Evolutionary conservation across 1,139 yeast genomes (phyloP), one percentile per base, ranked within the genome.

Genomic region (Yamadazyma membranifaciens): DNA sequence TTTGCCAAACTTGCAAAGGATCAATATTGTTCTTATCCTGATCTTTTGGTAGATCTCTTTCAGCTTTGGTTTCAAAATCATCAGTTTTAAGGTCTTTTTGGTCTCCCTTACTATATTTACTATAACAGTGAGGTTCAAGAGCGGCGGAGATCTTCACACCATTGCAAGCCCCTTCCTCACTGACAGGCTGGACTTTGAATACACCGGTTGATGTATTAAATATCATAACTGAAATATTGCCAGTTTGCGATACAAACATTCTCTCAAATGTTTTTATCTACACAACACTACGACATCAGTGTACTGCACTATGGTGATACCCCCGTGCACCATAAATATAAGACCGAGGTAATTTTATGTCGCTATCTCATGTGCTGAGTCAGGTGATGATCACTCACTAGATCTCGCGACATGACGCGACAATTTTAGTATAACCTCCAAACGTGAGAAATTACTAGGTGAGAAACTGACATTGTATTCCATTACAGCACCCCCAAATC

Each of bases 221-320:
- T 27, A 27, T 27, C 30, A 27, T 27, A 30, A 30, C 32, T 12
- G 32, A 14, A 30, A 32, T n/a, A n/a, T n/a, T n/a, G n/a, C n/a
- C n/a, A n/a, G n/a, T n/a, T n/a, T n/a, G n/a, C n/a, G n/a, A n/a
- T n/a, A n/a, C n/a, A n/a, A n/a, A n/a, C n/a, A n/a, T n/a, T n/a
- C n/a, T n/a, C n/a, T n/a, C n/a, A n/a, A n/a, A n/a, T n/a, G n/a
- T n/a, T n/a, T n/a, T n/a, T n/a, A n/a, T n/a, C n/a, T n/a, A n/a
- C n/a, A n/a, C n/a, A n/a, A n/a, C n/a, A n/a, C n/a, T n/a, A n/a
- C n/a, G n/a, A n/a, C n/a, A n/a, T n/a, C n/a, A n/a, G n/a, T n/a
- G n/a, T n/a, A n/a, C n/a, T n/a, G n/a, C n/a, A n/a, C n/a, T n/a
- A n/a, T n/a, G n/a, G n/a, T n/a, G n/a, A n/a, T n/a, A n/a, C n/a